phyloP scores from a whole-genome alignment of 202 grass and related monocot genomes.

The Setaria italica region DNA sequence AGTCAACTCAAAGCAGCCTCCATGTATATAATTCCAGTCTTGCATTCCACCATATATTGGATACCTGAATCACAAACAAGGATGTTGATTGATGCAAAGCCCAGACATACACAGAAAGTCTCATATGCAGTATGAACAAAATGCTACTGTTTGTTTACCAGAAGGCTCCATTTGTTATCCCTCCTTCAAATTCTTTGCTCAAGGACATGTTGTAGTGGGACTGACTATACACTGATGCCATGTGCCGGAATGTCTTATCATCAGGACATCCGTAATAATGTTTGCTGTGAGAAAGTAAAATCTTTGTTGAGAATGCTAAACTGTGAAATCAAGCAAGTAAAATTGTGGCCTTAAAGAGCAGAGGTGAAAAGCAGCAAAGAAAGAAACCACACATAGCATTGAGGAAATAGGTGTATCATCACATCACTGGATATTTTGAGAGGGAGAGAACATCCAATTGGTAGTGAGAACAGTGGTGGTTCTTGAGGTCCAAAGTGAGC shows the following conservation, averaged over 20 bases:
- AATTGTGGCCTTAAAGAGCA: constrained; percentile 9
- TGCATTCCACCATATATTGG: constrained; percentile 99
- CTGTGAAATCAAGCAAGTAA: constrained; percentile 44
- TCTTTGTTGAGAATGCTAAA: constrained; percentile 41
- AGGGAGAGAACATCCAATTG: background rate
- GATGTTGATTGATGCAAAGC: constrained; percentile 24
- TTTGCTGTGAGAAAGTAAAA: constrained; percentile 69
- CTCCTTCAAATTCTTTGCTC: constrained; percentile 94
- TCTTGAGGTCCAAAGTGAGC: too few relatives aligned
- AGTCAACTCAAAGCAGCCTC: constrained; percentile 95
- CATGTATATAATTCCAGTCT: constrained; percentile 99
- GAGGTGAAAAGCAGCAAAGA: constrained; percentile 15
- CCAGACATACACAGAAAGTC: background rate
- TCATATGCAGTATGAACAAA: background rate
- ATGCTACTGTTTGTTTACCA: constrained; percentile 61
- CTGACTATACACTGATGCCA: constrained; percentile 86
- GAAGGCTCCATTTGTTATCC: constrained; percentile 91
- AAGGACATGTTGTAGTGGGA: constrained; percentile 97
- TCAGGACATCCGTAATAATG: constrained; percentile 85
- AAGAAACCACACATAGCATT: background rate
- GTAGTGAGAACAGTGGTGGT: background rate
- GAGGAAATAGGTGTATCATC: background rate
- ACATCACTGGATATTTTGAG: background rate
- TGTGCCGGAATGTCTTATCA: constrained; percentile 84
- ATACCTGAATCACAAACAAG: constrained; percentile 67